phyloP scores from a whole-genome alignment of 305 asterid genomes.

The Lippia alba region DNA sequence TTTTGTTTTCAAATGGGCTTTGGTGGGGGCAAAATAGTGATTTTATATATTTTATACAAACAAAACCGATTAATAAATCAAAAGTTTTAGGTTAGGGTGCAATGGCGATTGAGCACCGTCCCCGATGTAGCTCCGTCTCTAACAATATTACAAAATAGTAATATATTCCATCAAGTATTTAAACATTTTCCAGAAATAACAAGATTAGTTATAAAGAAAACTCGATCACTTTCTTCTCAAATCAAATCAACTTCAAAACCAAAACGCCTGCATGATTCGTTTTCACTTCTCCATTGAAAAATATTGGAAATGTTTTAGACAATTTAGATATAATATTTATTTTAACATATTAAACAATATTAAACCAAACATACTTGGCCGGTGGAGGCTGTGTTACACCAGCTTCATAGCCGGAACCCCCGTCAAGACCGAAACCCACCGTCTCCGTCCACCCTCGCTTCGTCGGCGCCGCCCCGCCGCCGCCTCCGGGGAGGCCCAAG shows the following conservation, averaged over 20 bases:
- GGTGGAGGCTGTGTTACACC: conserved; percentile 32
- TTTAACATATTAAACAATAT: background rate
- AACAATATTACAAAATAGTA: no score
- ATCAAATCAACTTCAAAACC: no score
- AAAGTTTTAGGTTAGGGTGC: no score
- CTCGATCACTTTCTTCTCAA: background rate
- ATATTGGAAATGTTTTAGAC: background rate
- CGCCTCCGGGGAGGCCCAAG: conserved; percentile 66
- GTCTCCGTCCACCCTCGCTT: conserved; percentile 56
- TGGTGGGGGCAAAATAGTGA: no score
- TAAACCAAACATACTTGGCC: conserved; percentile 29
- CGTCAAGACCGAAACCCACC: conserved; percentile 41
- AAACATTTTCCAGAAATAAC: no score
- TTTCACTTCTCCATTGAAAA: no score
- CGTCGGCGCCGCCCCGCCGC: conserved; percentile 23
- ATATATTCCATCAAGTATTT: no score
- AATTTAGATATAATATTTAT: background rate
- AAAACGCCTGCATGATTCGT: conserved; percentile 29
- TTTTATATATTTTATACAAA: no score
- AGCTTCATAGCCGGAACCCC: conserved; percentile 34
- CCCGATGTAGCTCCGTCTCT: no score
- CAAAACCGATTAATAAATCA: no score
- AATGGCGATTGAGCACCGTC: no score
- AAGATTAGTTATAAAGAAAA: background rate
- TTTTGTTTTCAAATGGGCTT: no score